phyloP scores from a whole-genome alignment of 495 filamentous ascomycete species.

The Acidiella bohemica region DNA sequence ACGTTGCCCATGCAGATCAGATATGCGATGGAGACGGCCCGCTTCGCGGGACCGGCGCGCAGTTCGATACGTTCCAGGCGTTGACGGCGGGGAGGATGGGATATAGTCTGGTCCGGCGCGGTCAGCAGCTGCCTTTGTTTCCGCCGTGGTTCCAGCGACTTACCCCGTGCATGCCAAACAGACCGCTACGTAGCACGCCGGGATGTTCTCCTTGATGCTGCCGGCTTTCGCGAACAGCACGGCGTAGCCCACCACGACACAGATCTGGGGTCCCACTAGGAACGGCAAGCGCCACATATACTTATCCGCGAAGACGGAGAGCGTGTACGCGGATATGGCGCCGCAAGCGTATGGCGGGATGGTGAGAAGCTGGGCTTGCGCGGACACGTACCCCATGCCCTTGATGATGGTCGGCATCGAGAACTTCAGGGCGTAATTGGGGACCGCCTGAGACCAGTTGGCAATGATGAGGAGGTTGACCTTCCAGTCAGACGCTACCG shows the following conservation, averaged over 20 bases:
- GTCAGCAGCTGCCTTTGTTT: no score
- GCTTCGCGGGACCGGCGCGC: conserved; percentile 26
- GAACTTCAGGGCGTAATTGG: conserved; percentile 8
- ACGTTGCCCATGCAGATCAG: conserved; percentile 20
- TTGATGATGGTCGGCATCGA: neutral
- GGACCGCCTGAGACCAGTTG: neutral
- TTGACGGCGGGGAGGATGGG: conserved; percentile 74
- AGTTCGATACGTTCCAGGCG: conserved; percentile 32
- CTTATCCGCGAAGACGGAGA: conserved; percentile 27
- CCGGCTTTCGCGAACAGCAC: conserved; percentile 2
- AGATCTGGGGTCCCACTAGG: conserved; percentile 22
- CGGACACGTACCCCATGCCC: conserved; percentile 1
- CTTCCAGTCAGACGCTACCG: conserved; percentile 1
- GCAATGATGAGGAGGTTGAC: neutral
- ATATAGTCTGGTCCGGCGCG: conserved; percentile 55
- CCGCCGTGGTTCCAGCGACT: no score
- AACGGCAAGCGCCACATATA: conserved; percentile 33
- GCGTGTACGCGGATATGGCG: conserved; percentile 24
- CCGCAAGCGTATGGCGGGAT: conserved; percentile 8
- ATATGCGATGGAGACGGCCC: conserved; percentile 30
- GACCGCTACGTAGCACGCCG: conserved; percentile 28
- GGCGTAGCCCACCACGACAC: conserved; percentile 26
- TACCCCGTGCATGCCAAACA: conserved; percentile 29
- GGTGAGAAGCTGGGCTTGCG: conserved; percentile 7
- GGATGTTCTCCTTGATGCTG: conserved; percentile 24